phyloP scores from a whole-genome alignment of 352 stramenopile genomes.

The Phytophthora constricta region DNA sequence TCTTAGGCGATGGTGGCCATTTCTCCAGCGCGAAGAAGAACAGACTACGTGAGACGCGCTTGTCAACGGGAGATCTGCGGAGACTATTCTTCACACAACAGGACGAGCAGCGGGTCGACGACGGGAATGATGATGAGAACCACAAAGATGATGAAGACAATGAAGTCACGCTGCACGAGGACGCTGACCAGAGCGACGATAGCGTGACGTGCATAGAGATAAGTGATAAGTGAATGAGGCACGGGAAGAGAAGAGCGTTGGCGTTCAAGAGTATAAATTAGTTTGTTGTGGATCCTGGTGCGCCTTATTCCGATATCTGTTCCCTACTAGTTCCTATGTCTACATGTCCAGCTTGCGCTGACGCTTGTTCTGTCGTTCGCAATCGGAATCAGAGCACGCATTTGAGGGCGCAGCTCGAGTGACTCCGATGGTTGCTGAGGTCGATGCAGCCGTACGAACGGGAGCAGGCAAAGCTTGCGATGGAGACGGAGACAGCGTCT shows the following conservation, averaged over 20 bases:
- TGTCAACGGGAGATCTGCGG: slow-evolving; percentile 54
- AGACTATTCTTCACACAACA: slow-evolving; percentile 61
- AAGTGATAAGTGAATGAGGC: slow-evolving; percentile 35
- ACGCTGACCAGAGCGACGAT: slow-evolving; percentile 20
- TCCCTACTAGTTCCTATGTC: slow-evolving; percentile 23
- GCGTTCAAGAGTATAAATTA: slow-evolving; percentile 45
- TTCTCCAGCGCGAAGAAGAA: slow-evolving; percentile 25
- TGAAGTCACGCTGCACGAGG: not conserved
- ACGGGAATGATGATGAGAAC: not conserved
- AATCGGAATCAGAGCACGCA: slow-evolving; percentile 26
- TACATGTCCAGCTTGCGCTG: slow-evolving; percentile 42
- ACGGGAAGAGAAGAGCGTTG: not conserved
- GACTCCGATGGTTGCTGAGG: slow-evolving; percentile 32
- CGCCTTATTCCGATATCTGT: slow-evolving; percentile 28
- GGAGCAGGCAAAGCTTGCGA: slow-evolving; percentile 25
- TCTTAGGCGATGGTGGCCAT: slow-evolving; percentile 61
- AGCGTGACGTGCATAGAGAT: slow-evolving; percentile 45
- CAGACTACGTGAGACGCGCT: slow-evolving; percentile 34
- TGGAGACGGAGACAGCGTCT: slow-evolving; percentile 45
- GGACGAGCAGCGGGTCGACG: slow-evolving; percentile 4
- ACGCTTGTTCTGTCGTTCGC: slow-evolving; percentile 33
- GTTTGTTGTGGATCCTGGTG: slow-evolving; percentile 19
- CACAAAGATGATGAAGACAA: not conserved
- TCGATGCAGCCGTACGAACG: slow-evolving; percentile 21
- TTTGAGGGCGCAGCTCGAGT: slow-evolving; percentile 36